Conservation (phyloP, 345 rosid genomes). For the Pistacia atlantica region DNA sequence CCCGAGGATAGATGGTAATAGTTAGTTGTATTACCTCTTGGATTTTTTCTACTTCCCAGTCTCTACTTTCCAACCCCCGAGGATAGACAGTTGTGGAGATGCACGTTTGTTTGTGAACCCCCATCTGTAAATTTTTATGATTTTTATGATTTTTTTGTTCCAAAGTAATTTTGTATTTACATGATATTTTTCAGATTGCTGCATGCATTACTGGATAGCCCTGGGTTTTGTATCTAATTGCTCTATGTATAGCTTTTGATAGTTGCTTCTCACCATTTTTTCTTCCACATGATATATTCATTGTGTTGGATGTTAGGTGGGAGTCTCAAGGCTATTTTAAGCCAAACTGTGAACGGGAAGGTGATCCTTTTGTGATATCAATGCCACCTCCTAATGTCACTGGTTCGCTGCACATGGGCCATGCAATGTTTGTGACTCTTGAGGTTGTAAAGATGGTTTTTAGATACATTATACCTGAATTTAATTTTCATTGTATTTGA, state of each 20-base stretch:
- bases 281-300: slow-evolving; percentile 5
- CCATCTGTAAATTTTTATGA: background rate
- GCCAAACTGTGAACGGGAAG: slow-evolving; percentile 66
- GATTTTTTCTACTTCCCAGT: background rate
- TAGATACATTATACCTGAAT: slow-evolving; percentile 27
- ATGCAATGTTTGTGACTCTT: slow-evolving; percentile 97
- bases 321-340: slow-evolving; percentile 93
- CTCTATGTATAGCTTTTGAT: slow-evolving; percentile 12
- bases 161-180: background rate
- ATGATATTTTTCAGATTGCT: background rate
- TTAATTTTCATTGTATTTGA: slow-evolving; percentile 29
- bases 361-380: slow-evolving; percentile 83
- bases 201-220: background rate
- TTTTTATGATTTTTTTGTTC: background rate
- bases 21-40: background rate
- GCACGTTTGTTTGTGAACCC: background rate
- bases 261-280: slow-evolving; percentile 3
- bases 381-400: slow-evolving; percentile 99
- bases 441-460: slow-evolving; percentile 57
- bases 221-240: background rate
- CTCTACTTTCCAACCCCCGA: no score
- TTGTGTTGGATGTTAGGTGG: slow-evolving; percentile 67
- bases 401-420: slow-evolving; percentile 98
- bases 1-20: background rate
- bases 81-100: no score